Percentiles rank a stretch among this genome's conserved stretches.
These are phyloP conservation scores for Apiotrichum gracile DNA, from an alignment of 1,284 basidiomycete species.

Conservation along the genomic window DNA sequence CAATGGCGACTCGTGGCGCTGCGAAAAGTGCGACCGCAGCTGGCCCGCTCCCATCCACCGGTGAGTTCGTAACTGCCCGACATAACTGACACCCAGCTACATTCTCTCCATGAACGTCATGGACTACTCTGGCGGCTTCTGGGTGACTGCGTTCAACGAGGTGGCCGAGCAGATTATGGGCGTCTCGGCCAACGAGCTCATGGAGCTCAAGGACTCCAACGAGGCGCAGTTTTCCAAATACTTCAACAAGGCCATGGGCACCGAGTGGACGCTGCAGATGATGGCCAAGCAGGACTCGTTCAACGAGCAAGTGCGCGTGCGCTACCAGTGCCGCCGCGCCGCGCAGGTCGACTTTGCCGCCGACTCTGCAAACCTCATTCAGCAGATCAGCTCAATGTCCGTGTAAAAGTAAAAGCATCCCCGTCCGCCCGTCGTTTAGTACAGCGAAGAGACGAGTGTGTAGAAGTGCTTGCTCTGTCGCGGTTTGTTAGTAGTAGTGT, in stretches of 20 bases:
- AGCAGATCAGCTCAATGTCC: conserved; percentile 46
- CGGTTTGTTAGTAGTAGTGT: background rate
- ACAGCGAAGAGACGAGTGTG: background rate
- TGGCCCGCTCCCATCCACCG: conserved; percentile 73
- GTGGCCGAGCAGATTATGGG: conserved; percentile 72
- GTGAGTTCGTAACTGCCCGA: conserved; percentile 49
- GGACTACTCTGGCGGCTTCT: conserved; percentile 81
- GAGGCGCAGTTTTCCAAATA: conserved; percentile 60
- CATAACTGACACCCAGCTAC: conserved; percentile 56
- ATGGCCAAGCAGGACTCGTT: conserved; percentile 82
- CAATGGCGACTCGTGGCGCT: conserved; percentile 68
- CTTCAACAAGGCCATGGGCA: conserved; percentile 62
- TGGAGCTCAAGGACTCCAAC: conserved; percentile 55
- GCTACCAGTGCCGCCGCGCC: conserved; percentile 72
- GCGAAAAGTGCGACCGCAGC: conserved; percentile 85
- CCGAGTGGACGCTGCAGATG: conserved; percentile 76
- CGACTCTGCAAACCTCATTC: conserved; percentile 60
- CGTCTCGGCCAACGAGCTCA: conserved; percentile 72
- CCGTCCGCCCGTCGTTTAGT: too few species aligned
- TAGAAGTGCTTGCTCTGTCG: too few species aligned
- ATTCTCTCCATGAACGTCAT: conserved; percentile 82
- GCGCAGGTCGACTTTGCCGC: conserved; percentile 63
- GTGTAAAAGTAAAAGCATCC: conserved; percentile 11
- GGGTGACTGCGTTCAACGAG: conserved; percentile 96
- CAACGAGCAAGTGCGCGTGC: conserved; percentile 70